Conservation (phyloP, 1,139 yeast species). For the Hanseniaspora gamundiae region DNA sequence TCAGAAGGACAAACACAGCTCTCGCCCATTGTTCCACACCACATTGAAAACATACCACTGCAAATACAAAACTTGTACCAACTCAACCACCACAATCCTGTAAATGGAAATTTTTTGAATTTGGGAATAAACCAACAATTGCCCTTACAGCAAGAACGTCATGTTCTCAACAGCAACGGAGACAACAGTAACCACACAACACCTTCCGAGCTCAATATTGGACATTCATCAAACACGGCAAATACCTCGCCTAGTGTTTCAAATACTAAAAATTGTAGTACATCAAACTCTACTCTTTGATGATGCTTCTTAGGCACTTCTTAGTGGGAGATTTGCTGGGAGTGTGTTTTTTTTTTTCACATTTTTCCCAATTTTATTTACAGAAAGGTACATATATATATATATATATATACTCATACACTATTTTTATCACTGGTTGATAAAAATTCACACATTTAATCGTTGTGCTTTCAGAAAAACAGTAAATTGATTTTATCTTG, state of each 20-base stretch:
- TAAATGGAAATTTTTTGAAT: constrained; percentile 5
- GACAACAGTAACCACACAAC: too few relatives aligned
- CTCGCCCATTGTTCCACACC: background rate
- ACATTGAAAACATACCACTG: background rate
- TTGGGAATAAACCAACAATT: constrained; percentile 3
- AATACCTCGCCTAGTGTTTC: background rate
- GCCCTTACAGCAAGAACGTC: constrained; percentile 4
- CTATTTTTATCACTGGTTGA: background rate
- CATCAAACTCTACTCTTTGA: background rate
- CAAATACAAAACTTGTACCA: background rate
- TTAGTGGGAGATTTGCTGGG: too few relatives aligned
- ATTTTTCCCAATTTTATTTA: too few relatives aligned
- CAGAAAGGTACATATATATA: too few relatives aligned
- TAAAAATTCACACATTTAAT: background rate
- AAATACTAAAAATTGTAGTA: background rate
- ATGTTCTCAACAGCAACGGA: too few relatives aligned
- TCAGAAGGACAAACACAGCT: background rate
- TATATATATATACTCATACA: too few relatives aligned
- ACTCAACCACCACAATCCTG: constrained; percentile 1
- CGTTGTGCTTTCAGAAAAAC: background rate
- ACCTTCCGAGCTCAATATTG: background rate
- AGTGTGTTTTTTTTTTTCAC: too few relatives aligned
- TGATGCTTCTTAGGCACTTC: too few relatives aligned
- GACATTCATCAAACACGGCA: background rate
- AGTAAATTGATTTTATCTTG: background rate